phyloP scores from a whole-genome alignment of 2,329 filamentous ascomycete genomes.

The Talaromyces sp. region DNA sequence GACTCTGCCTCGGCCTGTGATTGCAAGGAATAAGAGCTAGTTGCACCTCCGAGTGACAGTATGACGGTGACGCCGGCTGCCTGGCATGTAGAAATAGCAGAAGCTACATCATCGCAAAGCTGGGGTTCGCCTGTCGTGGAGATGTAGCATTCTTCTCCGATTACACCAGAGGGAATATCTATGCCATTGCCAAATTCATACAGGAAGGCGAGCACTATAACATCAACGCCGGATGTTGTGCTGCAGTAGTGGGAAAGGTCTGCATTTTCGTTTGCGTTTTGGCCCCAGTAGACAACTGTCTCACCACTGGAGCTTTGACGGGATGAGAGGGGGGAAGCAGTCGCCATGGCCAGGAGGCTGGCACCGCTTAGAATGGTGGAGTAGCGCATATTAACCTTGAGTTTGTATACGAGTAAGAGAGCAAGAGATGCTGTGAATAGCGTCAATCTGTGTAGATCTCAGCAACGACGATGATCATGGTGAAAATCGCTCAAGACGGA shows the following conservation, averaged over 20 bases:
- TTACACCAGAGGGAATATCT: conserved; percentile 8
- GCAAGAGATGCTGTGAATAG: no score
- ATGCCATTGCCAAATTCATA: conserved; percentile 32
- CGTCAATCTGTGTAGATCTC: not conserved
- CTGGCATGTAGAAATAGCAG: conserved; percentile 43
- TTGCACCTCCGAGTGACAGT: conserved; percentile 43
- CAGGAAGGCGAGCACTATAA: conserved; percentile 43
- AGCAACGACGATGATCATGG: not conserved
- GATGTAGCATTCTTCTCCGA: conserved; percentile 13
- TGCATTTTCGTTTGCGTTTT: conserved; percentile 8
- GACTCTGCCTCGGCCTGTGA: conserved; percentile 36
- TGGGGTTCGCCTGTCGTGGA: not conserved
- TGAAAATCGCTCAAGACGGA: not conserved
- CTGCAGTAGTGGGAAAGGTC: conserved; percentile 32
- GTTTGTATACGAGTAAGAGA: no score
- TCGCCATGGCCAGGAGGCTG: not conserved
- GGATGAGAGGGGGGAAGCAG: not conserved
- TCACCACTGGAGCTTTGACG: not conserved
- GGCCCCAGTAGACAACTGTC: conserved; percentile 15
- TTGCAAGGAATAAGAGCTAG: conserved; percentile 31
- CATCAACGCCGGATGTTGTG: conserved; percentile 36
- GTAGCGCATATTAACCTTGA: not conserved
- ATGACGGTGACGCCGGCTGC: conserved; percentile 42
- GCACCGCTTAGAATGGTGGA: not conserved
- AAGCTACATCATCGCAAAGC: conserved; percentile 36